These are phyloP conservation scores for Claviceps monticola DNA, from an alignment of 2,329 filamentous ascomycete species.

Conservation along the genomic window DNA sequence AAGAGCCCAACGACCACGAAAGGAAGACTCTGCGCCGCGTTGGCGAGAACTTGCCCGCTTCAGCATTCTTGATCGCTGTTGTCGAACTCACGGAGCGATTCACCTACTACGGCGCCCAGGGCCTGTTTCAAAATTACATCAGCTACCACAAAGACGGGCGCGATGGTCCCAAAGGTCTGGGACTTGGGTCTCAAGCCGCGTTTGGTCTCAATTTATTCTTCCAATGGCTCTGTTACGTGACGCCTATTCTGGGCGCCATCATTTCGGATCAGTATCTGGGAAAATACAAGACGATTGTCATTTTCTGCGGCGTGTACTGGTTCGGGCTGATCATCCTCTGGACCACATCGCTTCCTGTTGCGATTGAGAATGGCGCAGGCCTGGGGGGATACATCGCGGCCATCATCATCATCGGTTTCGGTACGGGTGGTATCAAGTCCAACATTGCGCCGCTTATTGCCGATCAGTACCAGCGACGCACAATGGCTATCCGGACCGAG, in stretches of 20 bases:
- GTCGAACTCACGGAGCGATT: slow-evolving; percentile 45
- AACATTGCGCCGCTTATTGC: slow-evolving; percentile 47
- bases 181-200: slow-evolving; percentile 39
- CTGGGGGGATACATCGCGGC: slow-evolving; percentile 38
- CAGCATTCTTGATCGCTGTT: slow-evolving; percentile 41
- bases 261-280: slow-evolving; percentile 44
- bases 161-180: slow-evolving; percentile 35
- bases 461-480: slow-evolving; percentile 47
- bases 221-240: slow-evolving; percentile 34
- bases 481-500: slow-evolving; percentile 34
- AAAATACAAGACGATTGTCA: slow-evolving; percentile 47
- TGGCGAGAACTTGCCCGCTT: slow-evolving; percentile 39
- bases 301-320: slow-evolving; percentile 44
- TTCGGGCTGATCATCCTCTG: slow-evolving; percentile 41
- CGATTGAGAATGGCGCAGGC: slow-evolving; percentile 24
- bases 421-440: slow-evolving; percentile 57
- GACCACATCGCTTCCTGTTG: slow-evolving; percentile 30
- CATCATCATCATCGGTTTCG: slow-evolving; percentile 50
- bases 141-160: slow-evolving; percentile 18
- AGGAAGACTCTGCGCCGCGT: slow-evolving; percentile 35
- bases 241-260: slow-evolving; percentile 36
- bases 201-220: slow-evolving; percentile 43
- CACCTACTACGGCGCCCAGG: slow-evolving; percentile 41
- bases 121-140: slow-evolving; percentile 44
- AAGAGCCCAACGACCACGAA: slow-evolving; percentile 39